Base-by-base conservation (phyloP, 2,329 filamentous ascomycete genomes). In the Penicillium decumbens region DNA sequence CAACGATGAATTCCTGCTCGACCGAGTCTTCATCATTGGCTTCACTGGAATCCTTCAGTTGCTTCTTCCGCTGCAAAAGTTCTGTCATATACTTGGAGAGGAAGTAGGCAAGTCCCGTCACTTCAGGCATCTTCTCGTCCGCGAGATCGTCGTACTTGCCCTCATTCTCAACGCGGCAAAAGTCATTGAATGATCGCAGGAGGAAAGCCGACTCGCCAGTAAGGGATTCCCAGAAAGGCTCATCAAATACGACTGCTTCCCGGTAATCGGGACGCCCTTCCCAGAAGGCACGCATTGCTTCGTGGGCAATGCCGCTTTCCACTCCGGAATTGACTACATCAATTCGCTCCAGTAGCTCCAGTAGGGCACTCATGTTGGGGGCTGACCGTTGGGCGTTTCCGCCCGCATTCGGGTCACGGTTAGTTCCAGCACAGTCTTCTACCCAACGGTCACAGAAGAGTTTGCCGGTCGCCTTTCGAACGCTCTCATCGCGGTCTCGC, bases 391-490 rank as follows among this genome's bases (percentile, higher is more conserved):
- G 75, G 20, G 59, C 64, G 13, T 62, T 61, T 13, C 72, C 72
- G 4, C 79, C 77, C 41, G 79, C 78, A 27, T 80, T 80, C 8
- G 79, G 74, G 33, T 82, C 81, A 15, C 77, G 76, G 32, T 84
- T 80, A 1, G 80, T 77, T 2, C 85, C 85, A 5, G 88, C 90
- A 61, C 91, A 96, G 64, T 97, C 89, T 65, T 97, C 92, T 53
- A 98, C 92, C 93, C 93, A 98, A n/a, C 89, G 83, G 65, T 96
- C 91, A 53, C 87, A 84, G 73, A 98, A 98, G 6, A 97, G 77
- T 40, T 88, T 85, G 6, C 88, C 89, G 3, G 93, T 88, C 7
- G 92, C 92, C 68, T 95, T 95, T 45, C 91, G 84, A 10, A 98
- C 93, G 59, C 87, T 89, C 58, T 97, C 92, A 59, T 98, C 93